phyloP scores from a whole-genome alignment of 2,329 filamentous ascomycete genomes.

The Tolypocladium inflatum region DNA sequence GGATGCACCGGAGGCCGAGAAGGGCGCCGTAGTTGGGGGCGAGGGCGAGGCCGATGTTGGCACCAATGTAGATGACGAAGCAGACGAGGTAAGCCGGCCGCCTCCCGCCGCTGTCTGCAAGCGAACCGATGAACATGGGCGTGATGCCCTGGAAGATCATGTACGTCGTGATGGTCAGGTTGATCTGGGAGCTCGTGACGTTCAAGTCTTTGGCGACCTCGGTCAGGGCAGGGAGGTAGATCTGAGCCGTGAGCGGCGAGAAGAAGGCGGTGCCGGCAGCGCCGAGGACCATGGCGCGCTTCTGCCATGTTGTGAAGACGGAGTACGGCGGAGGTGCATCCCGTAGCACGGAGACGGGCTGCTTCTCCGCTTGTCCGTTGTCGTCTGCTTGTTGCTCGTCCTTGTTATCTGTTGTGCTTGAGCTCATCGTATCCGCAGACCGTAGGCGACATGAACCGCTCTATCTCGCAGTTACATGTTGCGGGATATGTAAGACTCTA shows the following conservation, averaged over 20 bases:
- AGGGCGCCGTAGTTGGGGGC: slow-evolving; percentile 39
- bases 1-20: slow-evolving; percentile 43
- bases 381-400: neutral
- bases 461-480: neutral
- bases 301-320: slow-evolving; percentile 27
- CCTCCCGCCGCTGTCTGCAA: slow-evolving; percentile 45
- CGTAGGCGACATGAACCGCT: neutral
- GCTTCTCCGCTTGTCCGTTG: slow-evolving; percentile 7
- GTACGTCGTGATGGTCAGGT: slow-evolving; percentile 44
- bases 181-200: slow-evolving; percentile 32
- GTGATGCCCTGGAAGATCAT: slow-evolving; percentile 52
- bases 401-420: neutral
- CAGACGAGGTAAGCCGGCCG: slow-evolving; percentile 44
- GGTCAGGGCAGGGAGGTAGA: slow-evolving; percentile 45
- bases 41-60: slow-evolving; percentile 43
- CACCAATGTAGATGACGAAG: slow-evolving; percentile 42
- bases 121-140: slow-evolving; percentile 45
- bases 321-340: slow-evolving; percentile 20
- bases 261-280: slow-evolving; percentile 30
- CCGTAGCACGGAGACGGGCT: slow-evolving; percentile 1
- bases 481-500: too few species aligned
- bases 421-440: neutral
- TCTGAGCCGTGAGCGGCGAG: slow-evolving; percentile 37
- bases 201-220: slow-evolving; percentile 36
- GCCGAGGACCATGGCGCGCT: slow-evolving; percentile 29